A percentile compares a stretch with the other conserved stretches of the same genome.
These are phyloP conservation scores for Musa schizocarpa DNA, from an alignment of 176 grass and related monocot species.

Conservation along the genomic window DNA sequence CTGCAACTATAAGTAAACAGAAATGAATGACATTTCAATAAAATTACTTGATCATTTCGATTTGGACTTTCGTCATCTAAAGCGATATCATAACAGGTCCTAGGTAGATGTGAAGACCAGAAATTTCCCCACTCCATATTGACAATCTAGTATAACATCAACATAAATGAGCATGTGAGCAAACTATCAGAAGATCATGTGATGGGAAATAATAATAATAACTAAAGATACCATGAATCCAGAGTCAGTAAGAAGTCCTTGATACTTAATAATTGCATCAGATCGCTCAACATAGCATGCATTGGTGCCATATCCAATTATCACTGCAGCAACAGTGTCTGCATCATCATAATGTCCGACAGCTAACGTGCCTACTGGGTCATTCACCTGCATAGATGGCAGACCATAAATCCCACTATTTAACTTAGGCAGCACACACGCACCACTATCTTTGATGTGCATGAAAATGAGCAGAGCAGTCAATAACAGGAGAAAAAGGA, in stretches of 20 bases:
- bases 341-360: conserved; percentile 71
- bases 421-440: too few relatives aligned
- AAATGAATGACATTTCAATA: neutral
- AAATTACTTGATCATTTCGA: conserved; percentile 67
- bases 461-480: too few relatives aligned
- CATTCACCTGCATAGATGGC: conserved; percentile 52
- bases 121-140: conserved; percentile 99
- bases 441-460: too few relatives aligned
- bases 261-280: conserved; percentile 94
- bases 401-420: neutral
- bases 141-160: conserved; percentile 45
- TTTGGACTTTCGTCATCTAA: conserved; percentile 80
- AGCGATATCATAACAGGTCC: conserved; percentile 72
- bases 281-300: conserved; percentile 90
- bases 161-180: neutral
- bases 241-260: conserved; percentile 94
- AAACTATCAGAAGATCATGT: conserved; percentile 12
- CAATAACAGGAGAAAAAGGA: too few relatives aligned
- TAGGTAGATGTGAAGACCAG: conserved; percentile 94
- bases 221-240: conserved; percentile 74
- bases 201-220: neutral
- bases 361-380: conserved; percentile 92
- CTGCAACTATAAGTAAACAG: neutral
- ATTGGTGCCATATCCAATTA: conserved; percentile 81
- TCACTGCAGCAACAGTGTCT: conserved; percentile 82